Evolutionary conservation across 2,329 filamentous ascomycete genomes (phyloP).

Genomic region (Talaromyces marneffei): DNA sequence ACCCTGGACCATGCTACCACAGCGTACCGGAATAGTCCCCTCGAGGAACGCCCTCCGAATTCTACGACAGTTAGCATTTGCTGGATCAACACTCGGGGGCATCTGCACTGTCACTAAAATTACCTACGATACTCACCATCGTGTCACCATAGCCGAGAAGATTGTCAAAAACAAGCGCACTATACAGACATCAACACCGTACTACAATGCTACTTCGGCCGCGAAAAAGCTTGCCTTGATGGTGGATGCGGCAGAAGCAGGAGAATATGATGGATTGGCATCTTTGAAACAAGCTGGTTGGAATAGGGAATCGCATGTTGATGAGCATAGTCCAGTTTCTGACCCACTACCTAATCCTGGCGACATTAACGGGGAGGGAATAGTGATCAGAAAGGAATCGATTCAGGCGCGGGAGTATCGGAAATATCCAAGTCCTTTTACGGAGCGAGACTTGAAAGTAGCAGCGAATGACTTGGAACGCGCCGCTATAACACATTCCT

Average conservation of each 20-base stretch:
- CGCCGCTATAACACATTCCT: neutral
- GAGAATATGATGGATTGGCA: conserved; percentile 37
- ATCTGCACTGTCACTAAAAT: conserved; percentile 38
- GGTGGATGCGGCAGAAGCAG: conserved; percentile 42
- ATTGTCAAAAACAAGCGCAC: conserved; percentile 42
- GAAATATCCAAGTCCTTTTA: neutral
- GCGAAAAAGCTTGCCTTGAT: conserved; percentile 34
- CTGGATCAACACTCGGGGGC: conserved; percentile 31
- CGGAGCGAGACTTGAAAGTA: conserved; percentile 1
- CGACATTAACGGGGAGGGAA: neutral
- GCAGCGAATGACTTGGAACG: conserved; percentile 6
- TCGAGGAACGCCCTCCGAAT: conserved; percentile 42
- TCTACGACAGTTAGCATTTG: conserved; percentile 33
- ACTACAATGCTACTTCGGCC: conserved; percentile 37
- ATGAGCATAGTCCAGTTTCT: neutral
- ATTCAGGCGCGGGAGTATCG: neutral
- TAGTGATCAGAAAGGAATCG: neutral
- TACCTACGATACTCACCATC: conserved; percentile 39
- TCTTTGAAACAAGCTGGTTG: conserved; percentile 26
- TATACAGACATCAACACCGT: conserved; percentile 36
- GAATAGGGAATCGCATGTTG: conserved; percentile 4
- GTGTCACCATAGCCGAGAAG: conserved; percentile 36
- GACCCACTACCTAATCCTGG: neutral
- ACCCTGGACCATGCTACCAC: conserved; percentile 26
- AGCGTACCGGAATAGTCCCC: conserved; percentile 30